These are phyloP conservation scores for Tilletia walkeri DNA, from an alignment of 1,284 basidiomycete species.

Conservation along the genomic window DNA sequence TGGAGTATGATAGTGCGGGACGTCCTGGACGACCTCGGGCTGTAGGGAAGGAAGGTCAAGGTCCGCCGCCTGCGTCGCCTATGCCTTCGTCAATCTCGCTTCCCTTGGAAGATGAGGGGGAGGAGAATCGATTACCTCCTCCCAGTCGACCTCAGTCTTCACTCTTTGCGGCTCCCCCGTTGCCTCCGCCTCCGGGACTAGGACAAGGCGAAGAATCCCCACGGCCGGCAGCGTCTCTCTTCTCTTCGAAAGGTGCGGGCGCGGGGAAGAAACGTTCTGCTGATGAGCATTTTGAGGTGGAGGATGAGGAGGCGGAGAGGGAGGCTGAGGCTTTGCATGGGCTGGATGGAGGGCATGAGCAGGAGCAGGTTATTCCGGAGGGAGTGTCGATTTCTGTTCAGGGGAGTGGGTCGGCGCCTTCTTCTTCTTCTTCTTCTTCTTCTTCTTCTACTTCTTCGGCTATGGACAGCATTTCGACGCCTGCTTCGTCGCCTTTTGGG, in stretches of 20 bases:
- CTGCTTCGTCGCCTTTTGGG: neutral
- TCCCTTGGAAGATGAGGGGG: neutral
- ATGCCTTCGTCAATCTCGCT: neutral
- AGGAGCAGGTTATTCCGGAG: neutral
- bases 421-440: no score
- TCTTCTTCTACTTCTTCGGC: neutral
- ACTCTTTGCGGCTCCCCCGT: no score
- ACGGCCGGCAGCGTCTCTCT: no score
- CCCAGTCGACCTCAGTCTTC: no score
- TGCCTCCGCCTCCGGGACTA: no score
- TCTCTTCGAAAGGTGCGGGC: neutral
- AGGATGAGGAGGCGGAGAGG: constrained; percentile 5
- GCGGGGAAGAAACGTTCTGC: neutral
- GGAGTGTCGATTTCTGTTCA: neutral
- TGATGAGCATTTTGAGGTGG: constrained; percentile 15
- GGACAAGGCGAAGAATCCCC: no score
- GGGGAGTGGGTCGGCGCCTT: no score
- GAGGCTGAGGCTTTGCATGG: neutral
- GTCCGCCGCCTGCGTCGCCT: neutral
- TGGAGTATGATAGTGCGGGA: no score
- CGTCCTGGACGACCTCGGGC: no score
- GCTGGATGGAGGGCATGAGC: neutral
- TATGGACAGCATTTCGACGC: neutral
- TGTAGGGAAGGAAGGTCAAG: neutral
- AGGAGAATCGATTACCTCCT: neutral